phyloP scores from a whole-genome alignment of 805 yeast genomes.

The Wickerhamomyces alni region DNA sequence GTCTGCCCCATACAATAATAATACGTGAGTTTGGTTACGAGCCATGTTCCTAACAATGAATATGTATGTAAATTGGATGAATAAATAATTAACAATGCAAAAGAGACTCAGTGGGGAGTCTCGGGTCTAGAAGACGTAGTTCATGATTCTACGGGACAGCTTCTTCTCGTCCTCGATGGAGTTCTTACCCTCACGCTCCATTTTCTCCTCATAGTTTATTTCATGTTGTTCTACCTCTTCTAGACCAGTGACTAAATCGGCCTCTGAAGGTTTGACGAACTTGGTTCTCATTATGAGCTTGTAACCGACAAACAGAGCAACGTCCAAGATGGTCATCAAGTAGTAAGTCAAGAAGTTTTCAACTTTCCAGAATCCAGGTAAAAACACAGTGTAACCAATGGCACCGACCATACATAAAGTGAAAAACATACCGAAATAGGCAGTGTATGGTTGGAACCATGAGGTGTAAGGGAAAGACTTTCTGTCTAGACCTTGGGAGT shows the following conservation, averaged over 20 bases:
- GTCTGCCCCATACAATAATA: too few species aligned
- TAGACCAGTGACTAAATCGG: constrained; percentile 49
- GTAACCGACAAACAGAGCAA: constrained; percentile 41
- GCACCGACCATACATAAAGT: constrained; percentile 46
- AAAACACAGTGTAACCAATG: constrained; percentile 66
- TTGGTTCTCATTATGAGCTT: constrained; percentile 42
- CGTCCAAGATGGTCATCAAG: constrained; percentile 58
- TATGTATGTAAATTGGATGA: too few species aligned
- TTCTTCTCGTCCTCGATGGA: background rate
- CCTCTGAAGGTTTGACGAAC: constrained; percentile 38
- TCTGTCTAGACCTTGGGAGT: constrained; percentile 41
- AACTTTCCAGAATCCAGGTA: constrained; percentile 64
- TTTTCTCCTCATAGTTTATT: constrained; percentile 15
- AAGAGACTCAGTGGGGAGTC: too few species aligned
- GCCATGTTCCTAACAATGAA: too few species aligned
- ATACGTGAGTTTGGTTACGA: too few species aligned
- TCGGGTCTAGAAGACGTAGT: constrained; percentile 15
- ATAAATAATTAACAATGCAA: too few species aligned
- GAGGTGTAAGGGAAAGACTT: constrained; percentile 40
- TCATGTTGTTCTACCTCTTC: constrained; percentile 58
- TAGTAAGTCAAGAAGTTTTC: constrained; percentile 63
- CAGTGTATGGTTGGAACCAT: constrained; percentile 55
- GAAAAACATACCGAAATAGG: constrained; percentile 39
- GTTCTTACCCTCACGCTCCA: constrained; percentile 3
- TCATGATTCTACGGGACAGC: constrained; percentile 5